A percentile compares a stretch with the other conserved stretches of the same genome.
Conservation (phyloP, 2,329 filamentous ascomycete species). For the Chaetothyriales sp. region DNA sequence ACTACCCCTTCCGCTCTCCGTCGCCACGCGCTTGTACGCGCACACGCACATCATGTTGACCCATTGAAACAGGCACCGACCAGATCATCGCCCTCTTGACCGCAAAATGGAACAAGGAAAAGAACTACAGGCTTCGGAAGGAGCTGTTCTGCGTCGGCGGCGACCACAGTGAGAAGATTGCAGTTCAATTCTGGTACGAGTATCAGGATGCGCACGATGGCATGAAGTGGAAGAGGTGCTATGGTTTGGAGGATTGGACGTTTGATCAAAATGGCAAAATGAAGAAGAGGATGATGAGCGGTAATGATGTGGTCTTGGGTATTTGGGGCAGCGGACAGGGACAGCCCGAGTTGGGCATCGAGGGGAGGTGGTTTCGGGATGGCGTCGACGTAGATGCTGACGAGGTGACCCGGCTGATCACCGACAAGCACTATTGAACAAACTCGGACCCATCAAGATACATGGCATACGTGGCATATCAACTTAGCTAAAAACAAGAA, state of each 20-base stretch:
- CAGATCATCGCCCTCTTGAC: slow-evolving; percentile 54
- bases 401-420: slow-evolving; percentile 14
- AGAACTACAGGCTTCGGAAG: slow-evolving; percentile 60
- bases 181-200: slow-evolving; percentile 86
- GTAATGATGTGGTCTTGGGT: slow-evolving; percentile 31
- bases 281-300: slow-evolving; percentile 34
- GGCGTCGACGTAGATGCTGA: slow-evolving; percentile 27
- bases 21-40: no score
- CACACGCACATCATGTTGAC: neutral
- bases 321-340: slow-evolving; percentile 25
- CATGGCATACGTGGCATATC: neutral
- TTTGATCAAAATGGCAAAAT: slow-evolving; percentile 30
- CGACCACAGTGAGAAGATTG: slow-evolving; percentile 40
- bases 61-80: slow-evolving; percentile 28
- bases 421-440: slow-evolving; percentile 14
- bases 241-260: slow-evolving; percentile 49
- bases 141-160: slow-evolving; percentile 48
- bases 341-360: slow-evolving; percentile 15
- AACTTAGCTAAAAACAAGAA: neutral
- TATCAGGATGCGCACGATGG: slow-evolving; percentile 51
- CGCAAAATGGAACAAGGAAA: slow-evolving; percentile 59
- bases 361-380: slow-evolving; percentile 32
- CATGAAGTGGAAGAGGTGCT: slow-evolving; percentile 67
- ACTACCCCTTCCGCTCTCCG: neutral
- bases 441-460: neutral